Base-by-base conservation (phyloP, 2,329 filamentous ascomycete species). In the Cytospora paraplurivora region DNA sequence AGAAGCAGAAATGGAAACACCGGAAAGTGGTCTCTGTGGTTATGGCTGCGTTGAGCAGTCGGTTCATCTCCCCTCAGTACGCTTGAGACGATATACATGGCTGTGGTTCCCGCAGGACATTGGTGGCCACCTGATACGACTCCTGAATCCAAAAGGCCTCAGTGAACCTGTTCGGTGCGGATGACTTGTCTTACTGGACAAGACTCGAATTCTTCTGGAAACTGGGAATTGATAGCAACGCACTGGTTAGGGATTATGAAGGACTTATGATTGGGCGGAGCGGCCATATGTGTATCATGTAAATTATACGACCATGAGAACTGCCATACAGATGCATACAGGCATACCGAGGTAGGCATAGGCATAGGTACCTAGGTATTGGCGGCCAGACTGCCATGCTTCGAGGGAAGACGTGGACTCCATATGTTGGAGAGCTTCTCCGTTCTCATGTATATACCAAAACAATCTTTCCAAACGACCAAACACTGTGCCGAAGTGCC, bases 391-490 rank as follows among this genome's bases (percentile, higher is more conserved):
- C 44, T 44, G 32, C 32, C 34, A 35, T 17, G 59, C 53, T 44
- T 56, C 44, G 21, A 49, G 44, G 21, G 21, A 33, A 15, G 53
- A 49, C 15, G 38, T 38, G 19, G 35, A 11, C 21, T 17, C 19
- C n/a, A 49, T 19, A 33, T 37, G 15, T 56, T 51, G 32, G 35
- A 47, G 37, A 56, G 51, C n/a, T 35, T 4, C 33, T 62, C 61
- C 49, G 27, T 59, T 56, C 51, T 51, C 35, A 54, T 54, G 44
- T 66, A 66, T 19, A 62, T 60, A 56, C 27, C 51, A 54, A 32
- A 49, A n/a, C n/a, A 32, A 11, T 3, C 33, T 34, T 19, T 44
- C 41, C 12, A 10, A 60, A 59, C 49, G 59, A 60, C 54, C 51
- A 62, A 11, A 51, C 35, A 8, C 19, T 33, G 12, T 6, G 5